These are phyloP conservation scores for Neonectria coccinea DNA, from an alignment of 2,329 filamentous ascomycete genomes.

Conservation along the genomic window DNA sequence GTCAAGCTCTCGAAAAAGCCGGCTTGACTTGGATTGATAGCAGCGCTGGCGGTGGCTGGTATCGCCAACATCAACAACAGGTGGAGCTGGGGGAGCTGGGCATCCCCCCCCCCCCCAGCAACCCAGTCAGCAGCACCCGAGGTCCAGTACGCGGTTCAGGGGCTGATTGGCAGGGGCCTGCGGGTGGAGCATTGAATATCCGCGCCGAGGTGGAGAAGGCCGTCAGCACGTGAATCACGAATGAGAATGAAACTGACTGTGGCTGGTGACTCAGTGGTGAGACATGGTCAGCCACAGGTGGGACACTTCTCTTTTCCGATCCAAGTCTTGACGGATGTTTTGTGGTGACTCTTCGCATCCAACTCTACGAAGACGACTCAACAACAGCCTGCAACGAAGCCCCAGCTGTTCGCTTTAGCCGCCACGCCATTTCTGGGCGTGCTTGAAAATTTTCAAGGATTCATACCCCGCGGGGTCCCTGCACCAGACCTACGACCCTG, in stretches of 20 bases:
- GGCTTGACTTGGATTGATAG: too few relatives aligned
- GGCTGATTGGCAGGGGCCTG: slow-evolving; percentile 31
- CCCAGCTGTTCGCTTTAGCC: slow-evolving; percentile 9
- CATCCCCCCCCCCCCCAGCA: slow-evolving; percentile 45
- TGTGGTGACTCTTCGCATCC: slow-evolving; percentile 45
- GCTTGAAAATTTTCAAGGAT: neutral
- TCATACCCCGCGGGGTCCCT: slow-evolving; percentile 1
- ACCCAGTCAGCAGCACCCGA: slow-evolving; percentile 44
- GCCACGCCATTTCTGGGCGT: neutral
- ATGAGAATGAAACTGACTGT: slow-evolving; percentile 12
- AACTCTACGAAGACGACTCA: slow-evolving; percentile 38
- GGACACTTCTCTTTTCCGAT: slow-evolving; percentile 43
- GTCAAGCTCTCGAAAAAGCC: too few relatives aligned
- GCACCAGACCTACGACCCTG: slow-evolving; percentile 12
- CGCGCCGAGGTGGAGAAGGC: slow-evolving; percentile 40
- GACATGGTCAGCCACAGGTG: slow-evolving; percentile 41
- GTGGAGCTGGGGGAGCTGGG: slow-evolving; percentile 43
- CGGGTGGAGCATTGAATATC: slow-evolving; percentile 41
- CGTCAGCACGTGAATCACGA: slow-evolving; percentile 39
- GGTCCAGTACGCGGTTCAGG: slow-evolving; percentile 44
- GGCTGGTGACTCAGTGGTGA: slow-evolving; percentile 19
- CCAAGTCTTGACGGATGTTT: slow-evolving; percentile 39
- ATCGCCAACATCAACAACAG: slow-evolving; percentile 44
- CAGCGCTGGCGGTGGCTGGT: slow-evolving; percentile 50
- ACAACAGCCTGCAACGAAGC: slow-evolving; percentile 22